Conservation (phyloP, 495 filamentous ascomycete genomes). For the Podospora didyma region DNA sequence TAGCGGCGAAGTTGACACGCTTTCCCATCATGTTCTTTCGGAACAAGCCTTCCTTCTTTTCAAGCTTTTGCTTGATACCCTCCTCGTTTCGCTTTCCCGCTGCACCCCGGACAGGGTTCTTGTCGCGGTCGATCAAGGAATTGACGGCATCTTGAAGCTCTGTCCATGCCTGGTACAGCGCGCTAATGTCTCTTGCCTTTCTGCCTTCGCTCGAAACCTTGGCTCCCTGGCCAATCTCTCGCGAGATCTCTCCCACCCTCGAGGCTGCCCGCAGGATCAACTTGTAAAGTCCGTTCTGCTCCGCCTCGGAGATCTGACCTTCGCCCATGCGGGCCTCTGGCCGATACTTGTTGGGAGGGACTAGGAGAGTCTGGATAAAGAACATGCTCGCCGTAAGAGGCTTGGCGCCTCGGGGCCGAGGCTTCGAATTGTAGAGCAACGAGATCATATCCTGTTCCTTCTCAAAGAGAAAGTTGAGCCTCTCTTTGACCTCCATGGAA, state of each 20-base stretch:
- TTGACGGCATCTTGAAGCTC: constrained; percentile 88
- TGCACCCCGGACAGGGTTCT: constrained; percentile 71
- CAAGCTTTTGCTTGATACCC: constrained; percentile 94
- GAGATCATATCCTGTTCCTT: constrained; percentile 77
- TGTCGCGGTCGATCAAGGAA: constrained; percentile 79
- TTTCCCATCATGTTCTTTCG: constrained; percentile 99
- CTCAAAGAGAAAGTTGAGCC: constrained; percentile 75
- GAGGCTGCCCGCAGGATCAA: constrained; percentile 69
- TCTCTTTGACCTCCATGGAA: constrained; percentile 69
- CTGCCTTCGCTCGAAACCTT: constrained; percentile 36
- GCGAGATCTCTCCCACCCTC: constrained; percentile 67
- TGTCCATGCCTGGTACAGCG: constrained; percentile 59
- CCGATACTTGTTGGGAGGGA: constrained; percentile 91
- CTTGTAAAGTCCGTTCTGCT: constrained; percentile 82
- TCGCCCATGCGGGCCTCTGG: constrained; percentile 74
- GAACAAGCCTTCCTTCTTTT: constrained; percentile 98
- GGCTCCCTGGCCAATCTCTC: constrained; percentile 52
- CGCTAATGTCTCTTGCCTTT: constrained; percentile 35
- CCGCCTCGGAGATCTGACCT: constrained; percentile 73
- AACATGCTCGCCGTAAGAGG: constrained; percentile 79
- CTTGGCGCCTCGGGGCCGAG: constrained; percentile 42
- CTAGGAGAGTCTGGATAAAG: constrained; percentile 77
- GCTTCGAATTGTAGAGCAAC: constrained; percentile 76
- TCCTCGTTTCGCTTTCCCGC: constrained; percentile 68
- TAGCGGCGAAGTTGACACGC: constrained; percentile 96